Percentiles rank a stretch among this genome's conserved stretches.
phyloP scores from a whole-genome alignment of 2,329 filamentous ascomycete species.

The Colletotrichum spaethianum region DNA sequence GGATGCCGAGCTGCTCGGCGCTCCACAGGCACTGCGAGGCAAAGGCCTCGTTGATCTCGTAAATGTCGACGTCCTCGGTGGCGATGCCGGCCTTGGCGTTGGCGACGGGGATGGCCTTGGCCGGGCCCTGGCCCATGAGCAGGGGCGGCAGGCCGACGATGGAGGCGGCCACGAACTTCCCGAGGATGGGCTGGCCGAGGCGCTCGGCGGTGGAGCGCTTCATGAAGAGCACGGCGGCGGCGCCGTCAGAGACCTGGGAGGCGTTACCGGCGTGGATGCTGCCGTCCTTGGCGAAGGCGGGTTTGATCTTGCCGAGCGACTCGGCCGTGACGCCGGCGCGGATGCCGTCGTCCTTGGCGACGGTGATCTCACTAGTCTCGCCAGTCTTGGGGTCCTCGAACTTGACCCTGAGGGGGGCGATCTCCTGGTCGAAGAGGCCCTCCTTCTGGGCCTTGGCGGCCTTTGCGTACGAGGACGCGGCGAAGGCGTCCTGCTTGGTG shows the following conservation, averaged over 20 bases:
- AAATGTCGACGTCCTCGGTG: slow-evolving; percentile 95
- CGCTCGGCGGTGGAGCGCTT: slow-evolving; percentile 90
- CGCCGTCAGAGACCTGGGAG: slow-evolving; percentile 94
- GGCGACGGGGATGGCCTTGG: slow-evolving; percentile 94
- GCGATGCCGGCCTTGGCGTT: slow-evolving; percentile 88
- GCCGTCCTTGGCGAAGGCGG: slow-evolving; percentile 92
- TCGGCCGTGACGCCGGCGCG: slow-evolving; percentile 88
- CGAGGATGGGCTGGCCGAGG: slow-evolving; percentile 89
- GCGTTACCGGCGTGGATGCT: slow-evolving; percentile 97
- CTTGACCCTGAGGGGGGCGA: slow-evolving; percentile 87
- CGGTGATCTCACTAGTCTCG: slow-evolving; percentile 86
- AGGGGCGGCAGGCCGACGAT: slow-evolving; percentile 92
- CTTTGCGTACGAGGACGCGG: slow-evolving; percentile 93
- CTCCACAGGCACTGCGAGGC: slow-evolving; percentile 96
- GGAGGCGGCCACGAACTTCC: slow-evolving; percentile 90
- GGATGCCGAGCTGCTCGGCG: slow-evolving; percentile 87
- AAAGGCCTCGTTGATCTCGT: slow-evolving; percentile 99
- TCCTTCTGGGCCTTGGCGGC: slow-evolving; percentile 86
- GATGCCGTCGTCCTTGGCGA: slow-evolving; percentile 89
- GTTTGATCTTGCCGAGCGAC: slow-evolving; percentile 89
- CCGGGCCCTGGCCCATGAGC: slow-evolving; percentile 96
- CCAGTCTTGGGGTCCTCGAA: slow-evolving; percentile 92
- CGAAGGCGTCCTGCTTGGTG: slow-evolving; percentile 88
- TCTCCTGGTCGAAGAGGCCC: slow-evolving; percentile 95
- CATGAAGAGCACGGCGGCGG: slow-evolving; percentile 96